Evolutionary conservation across 2,329 filamentous ascomycete genomes (phyloP), one percentile per base, ranked within the genome.

Genomic region (Mycosphaerella arachidis): DNA sequence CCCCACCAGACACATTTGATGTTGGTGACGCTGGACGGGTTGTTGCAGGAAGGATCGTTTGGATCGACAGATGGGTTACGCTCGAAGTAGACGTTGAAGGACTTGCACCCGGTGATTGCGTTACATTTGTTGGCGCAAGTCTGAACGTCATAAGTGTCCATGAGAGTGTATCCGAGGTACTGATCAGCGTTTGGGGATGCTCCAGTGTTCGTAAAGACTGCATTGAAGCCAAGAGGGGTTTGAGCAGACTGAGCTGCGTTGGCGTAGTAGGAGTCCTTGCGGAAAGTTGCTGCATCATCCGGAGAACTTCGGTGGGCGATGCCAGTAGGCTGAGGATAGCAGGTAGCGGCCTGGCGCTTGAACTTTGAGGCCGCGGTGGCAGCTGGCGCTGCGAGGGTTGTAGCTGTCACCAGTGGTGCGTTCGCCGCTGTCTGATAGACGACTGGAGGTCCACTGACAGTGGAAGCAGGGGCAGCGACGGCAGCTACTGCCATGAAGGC

Each of bases 1-100:
- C 73, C 73, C 70, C 71, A 76, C 35, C 70, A 66, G 6, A 71
- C 68, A 60, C 75, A 76, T 56, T 75, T 74, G 56, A 68, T 66
- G 35, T 69, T 71, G 16, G 70, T 73, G n/a, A 70, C 61, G 16
- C 69, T 71, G 2, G 69, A 30, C 8, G 74, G 74, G 48, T 75
- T 70, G 7, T 64, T 56, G 63, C 74, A 77, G 8, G 57, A 55
- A 18, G 54, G 53, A 31, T 61, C 69, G 31, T 60, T 68, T 3
- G 74, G 72, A 27, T 69, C 61, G 9, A 73, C 37, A 7, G 63
- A 67, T n/a, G 75, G 74, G 54, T 75, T 70, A 40, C 75, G 71
- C 60, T 68, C 66, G 60, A 65, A 70, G 64, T 66, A 70, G 56
- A 70, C 63, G 58, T 66, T 67, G 60, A 68, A 67, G n/a, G 61